These are phyloP conservation scores for Talaromyces albobiverticillius DNA, from an alignment of 2,329 filamentous ascomycete genomes.

Conservation along the genomic window DNA sequence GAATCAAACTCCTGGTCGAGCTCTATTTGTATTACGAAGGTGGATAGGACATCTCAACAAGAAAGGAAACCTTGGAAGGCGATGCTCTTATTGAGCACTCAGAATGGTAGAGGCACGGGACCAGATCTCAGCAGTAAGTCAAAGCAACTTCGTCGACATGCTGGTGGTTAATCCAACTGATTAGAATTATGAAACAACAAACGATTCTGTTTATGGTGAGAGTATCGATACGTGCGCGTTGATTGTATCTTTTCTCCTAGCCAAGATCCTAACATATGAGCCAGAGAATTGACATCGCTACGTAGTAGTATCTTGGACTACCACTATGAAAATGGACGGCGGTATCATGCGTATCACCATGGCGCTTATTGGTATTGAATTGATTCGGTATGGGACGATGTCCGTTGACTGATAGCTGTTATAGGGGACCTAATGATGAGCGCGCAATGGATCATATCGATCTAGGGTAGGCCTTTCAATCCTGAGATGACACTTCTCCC, in stretches of 20 bases:
- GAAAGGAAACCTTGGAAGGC: too few species aligned
- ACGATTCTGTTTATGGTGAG: conserved; percentile 8
- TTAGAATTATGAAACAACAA: not conserved
- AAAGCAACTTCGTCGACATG: too few species aligned
- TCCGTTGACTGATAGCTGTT: not conserved
- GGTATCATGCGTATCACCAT: conserved; percentile 22
- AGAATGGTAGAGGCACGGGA: too few species aligned
- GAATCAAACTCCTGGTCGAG: too few species aligned
- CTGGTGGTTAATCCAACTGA: too few species aligned
- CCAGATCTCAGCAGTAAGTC: too few species aligned
- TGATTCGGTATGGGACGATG: too few species aligned
- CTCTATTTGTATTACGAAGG: too few species aligned
- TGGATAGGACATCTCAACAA: too few species aligned
- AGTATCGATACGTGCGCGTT: conserved; percentile 5
- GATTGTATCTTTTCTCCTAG: not conserved
- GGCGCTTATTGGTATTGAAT: conserved; percentile 16
- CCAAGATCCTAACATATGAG: too few species aligned
- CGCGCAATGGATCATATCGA: conserved; percentile 9
- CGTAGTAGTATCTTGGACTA: conserved; percentile 15
- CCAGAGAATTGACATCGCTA: conserved; percentile 11
- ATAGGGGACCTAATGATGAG: conserved; percentile 12
- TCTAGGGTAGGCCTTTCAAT: conserved; percentile 8
- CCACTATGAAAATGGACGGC: conserved; percentile 23
- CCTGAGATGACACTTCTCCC: too few species aligned
- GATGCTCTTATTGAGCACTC: too few species aligned